phyloP scores from a whole-genome alignment of 495 filamentous ascomycete genomes.

The Talaromyces thailandensis region DNA sequence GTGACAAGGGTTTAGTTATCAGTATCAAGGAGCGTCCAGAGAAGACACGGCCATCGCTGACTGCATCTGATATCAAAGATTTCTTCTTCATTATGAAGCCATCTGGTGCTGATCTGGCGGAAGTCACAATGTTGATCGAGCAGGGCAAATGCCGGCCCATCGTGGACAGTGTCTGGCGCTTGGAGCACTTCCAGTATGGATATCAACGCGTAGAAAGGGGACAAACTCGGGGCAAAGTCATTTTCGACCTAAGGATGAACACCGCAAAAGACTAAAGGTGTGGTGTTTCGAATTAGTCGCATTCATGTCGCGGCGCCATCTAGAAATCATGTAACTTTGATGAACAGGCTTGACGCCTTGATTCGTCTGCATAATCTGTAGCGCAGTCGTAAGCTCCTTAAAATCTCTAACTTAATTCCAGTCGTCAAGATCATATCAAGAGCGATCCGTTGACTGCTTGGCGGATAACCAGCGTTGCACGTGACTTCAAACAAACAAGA shows the following conservation, averaged over 20 bases:
- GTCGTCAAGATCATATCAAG: too few species aligned
- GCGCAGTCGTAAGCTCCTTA: too few species aligned
- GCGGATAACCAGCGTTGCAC: too few species aligned
- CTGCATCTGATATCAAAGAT: conserved; percentile 18
- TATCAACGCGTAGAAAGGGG: conserved; percentile 30
- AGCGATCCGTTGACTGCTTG: too few species aligned
- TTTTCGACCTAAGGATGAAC: conserved; percentile 20
- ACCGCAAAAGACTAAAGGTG: background rate
- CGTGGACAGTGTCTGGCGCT: conserved; percentile 40
- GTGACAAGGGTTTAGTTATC: conserved; percentile 32
- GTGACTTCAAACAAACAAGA: background rate
- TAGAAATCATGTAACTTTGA: too few species aligned
- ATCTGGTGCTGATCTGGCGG: conserved; percentile 25
- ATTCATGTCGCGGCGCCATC: too few species aligned
- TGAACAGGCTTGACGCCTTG: too few species aligned
- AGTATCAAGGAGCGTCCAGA: conserved; percentile 45
- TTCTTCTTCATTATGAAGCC: conserved; percentile 40
- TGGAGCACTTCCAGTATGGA: conserved; percentile 30
- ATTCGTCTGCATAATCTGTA: too few species aligned
- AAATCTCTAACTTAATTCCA: too few species aligned
- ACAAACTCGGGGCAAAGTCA: conserved; percentile 31
- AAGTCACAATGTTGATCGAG: conserved; percentile 35
- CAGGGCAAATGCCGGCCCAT: conserved; percentile 23
- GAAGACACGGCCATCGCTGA: conserved; percentile 24
- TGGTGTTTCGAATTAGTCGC: too few species aligned